Evolutionary conservation across 169 alveolate genomes (phyloP).

Genomic region (Theileria equi): DNA sequence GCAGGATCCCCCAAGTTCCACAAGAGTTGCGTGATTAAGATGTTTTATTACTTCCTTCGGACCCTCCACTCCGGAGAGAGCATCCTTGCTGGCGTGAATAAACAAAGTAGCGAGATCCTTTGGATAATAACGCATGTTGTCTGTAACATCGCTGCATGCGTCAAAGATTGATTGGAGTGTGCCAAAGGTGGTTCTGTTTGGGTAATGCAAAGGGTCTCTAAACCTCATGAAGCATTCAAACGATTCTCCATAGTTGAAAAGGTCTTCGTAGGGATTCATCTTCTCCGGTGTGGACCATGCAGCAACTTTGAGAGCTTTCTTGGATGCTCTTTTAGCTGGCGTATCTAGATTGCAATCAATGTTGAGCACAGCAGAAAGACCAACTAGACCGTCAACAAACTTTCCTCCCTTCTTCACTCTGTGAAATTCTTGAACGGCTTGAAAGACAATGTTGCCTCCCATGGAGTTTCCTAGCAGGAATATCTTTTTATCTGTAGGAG

Average conservation of each 20-base stretch:
- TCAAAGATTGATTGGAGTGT: slow-evolving; percentile 48
- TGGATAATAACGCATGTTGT: slow-evolving; percentile 41
- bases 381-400: slow-evolving; percentile 62
- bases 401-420: slow-evolving; percentile 30
- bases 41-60: too few relatives aligned
- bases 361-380: slow-evolving; percentile 66
- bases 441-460: slow-evolving; percentile 68
- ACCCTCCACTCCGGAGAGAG: slow-evolving; percentile 39
- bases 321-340: slow-evolving; percentile 32
- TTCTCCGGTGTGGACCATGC: slow-evolving; percentile 43
- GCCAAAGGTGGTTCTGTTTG: slow-evolving; percentile 40
- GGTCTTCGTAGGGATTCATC: not conserved
- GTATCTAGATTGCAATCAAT: slow-evolving; percentile 36
- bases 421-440: slow-evolving; percentile 48
- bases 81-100: slow-evolving; percentile 55
- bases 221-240: slow-evolving; percentile 5
- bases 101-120: slow-evolving; percentile 51
- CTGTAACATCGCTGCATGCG: slow-evolving; percentile 48
- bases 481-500: slow-evolving; percentile 45
- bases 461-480: slow-evolving; percentile 67
- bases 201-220: slow-evolving; percentile 40
- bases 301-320: slow-evolving; percentile 29
- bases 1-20: too few relatives aligned
- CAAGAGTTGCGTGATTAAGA: too few relatives aligned
- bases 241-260: not conserved